Evolutionary conservation across 129 eudicot genomes (phyloP).

Genomic region (Rutidosis leptorrhynchoides): DNA sequence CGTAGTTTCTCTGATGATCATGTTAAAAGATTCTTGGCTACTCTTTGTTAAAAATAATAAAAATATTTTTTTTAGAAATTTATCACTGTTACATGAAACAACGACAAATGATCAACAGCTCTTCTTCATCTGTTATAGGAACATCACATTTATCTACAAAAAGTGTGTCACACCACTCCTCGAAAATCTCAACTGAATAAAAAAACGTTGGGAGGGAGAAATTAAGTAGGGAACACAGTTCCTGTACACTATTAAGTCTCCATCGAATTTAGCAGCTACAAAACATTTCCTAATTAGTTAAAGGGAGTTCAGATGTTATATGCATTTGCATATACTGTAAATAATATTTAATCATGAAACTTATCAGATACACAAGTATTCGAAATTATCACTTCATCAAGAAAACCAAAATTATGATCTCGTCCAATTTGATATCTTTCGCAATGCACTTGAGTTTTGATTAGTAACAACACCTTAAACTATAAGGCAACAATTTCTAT

Average conservation of each 20-base stretch:
- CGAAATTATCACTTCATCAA: neutral
- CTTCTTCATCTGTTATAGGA: slow-evolving; percentile 11
- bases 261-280: slow-evolving; percentile 85
- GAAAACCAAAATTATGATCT: neutral
- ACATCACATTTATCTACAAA: slow-evolving; percentile 30
- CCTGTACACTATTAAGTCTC: slow-evolving; percentile 88
- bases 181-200: slow-evolving; percentile 85
- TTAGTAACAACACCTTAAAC: slow-evolving; percentile 15
- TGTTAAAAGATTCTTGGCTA: too few relatives aligned
- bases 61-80: too few relatives aligned
- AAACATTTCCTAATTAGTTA: slow-evolving; percentile 24
- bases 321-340: slow-evolving; percentile 12
- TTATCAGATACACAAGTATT: slow-evolving; percentile 1
- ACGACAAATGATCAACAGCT: slow-evolving; percentile 20
- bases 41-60: too few relatives aligned
- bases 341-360: neutral
- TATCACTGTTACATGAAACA: too few relatives aligned
- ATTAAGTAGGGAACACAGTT: slow-evolving; percentile 93
- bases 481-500: slow-evolving; percentile 4
- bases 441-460: neutral
- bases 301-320: slow-evolving; percentile 7
- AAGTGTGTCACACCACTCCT: slow-evolving; percentile 97
- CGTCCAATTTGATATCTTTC: neutral
- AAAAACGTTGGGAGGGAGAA: slow-evolving; percentile 93
- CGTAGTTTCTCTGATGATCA: too few relatives aligned